Conservation (phyloP, 176 grass and related monocot species). For the Typha latifolia region DNA sequence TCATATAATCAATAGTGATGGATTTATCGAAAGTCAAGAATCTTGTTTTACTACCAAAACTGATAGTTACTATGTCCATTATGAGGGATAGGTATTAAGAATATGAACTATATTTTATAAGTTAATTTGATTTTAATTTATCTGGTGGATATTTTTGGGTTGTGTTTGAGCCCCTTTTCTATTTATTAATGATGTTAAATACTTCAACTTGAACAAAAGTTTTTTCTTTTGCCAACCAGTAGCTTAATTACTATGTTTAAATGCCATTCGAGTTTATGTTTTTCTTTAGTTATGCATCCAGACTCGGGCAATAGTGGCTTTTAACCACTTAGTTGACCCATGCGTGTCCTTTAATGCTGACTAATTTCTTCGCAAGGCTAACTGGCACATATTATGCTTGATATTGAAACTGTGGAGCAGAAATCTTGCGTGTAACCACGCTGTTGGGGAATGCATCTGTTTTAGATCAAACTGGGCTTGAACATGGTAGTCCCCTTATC, state of each 20-base stretch:
- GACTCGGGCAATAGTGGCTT: neutral
- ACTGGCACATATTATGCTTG: slow-evolving; percentile 24
- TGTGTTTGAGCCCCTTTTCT: neutral
- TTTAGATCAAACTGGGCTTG: slow-evolving; percentile 37
- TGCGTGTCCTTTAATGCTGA: slow-evolving; percentile 19
- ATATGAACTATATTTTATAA: neutral
- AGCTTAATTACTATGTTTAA: neutral
- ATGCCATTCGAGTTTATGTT: neutral
- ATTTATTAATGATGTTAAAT: neutral
- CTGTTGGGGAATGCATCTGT: slow-evolving; percentile 32
- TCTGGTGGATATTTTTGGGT: neutral
- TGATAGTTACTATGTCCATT: neutral
- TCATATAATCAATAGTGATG: too few relatives aligned
- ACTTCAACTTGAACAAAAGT: neutral
- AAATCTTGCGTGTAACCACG: slow-evolving; percentile 34
- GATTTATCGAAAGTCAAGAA: too few relatives aligned
- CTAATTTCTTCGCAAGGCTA: slow-evolving; percentile 26
- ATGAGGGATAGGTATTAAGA: neutral
- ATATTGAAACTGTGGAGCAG: slow-evolving; percentile 28
- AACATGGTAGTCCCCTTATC: slow-evolving; percentile 36
- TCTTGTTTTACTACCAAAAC: neutral
- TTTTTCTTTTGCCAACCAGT: neutral
- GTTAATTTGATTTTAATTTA: neutral
- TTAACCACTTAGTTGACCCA: slow-evolving; percentile 8
- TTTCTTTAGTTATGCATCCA: neutral